Base-by-base conservation (phyloP, 2,329 filamentous ascomycete genomes). In the Pezizomycotina sp. region DNA sequence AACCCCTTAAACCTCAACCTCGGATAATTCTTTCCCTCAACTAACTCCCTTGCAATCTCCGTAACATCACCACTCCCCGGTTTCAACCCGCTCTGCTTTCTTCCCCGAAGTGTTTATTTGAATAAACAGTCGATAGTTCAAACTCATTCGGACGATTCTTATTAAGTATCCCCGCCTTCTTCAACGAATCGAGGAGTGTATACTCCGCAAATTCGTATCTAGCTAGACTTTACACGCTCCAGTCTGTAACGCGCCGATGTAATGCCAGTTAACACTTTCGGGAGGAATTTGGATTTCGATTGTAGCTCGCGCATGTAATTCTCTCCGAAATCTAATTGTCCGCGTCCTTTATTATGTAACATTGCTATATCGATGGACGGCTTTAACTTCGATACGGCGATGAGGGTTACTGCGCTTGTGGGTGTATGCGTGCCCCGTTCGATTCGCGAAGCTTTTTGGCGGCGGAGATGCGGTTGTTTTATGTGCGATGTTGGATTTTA, bases 331-430 rank as follows among this genome's bases (percentile, higher is more conserved):
- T 98, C 81, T 12, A 64, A 49, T 36, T 84, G 79, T 1, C 61
- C 56, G 1, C 66, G 63, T 0, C 64, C 58, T n/a, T n/a, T n/a
- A 50, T 69, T 64, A 60, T 91, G 77, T 1, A 98, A 69, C 19
- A 83, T 77, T 36, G 92, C 66, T 51, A 98, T 78, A 57, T 98
- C 89, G 52, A 79, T 79, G 41, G 75, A 81, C 9, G 89, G 86
- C 61, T 98, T 95, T 48, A 93, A 67, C 60, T 98, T 98, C 25
- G 84, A 93, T 31, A 98, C 89, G 18, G 89, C 86, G 26, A 98
- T 83, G 24, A 98, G 68, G 6, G n/a, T n/a, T n/a, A n/a, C n/a
- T n/a, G n/a, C n/a, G n/a, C n/a, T n/a, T n/a, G n/a, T n/a, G n/a
- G n/a, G n/a, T n/a, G n/a, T n/a, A n/a, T n/a, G n/a, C n/a, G n/a